Base-by-base conservation (phyloP, 352 stramenopile species). In the Globisporangium viniferum region DNA sequence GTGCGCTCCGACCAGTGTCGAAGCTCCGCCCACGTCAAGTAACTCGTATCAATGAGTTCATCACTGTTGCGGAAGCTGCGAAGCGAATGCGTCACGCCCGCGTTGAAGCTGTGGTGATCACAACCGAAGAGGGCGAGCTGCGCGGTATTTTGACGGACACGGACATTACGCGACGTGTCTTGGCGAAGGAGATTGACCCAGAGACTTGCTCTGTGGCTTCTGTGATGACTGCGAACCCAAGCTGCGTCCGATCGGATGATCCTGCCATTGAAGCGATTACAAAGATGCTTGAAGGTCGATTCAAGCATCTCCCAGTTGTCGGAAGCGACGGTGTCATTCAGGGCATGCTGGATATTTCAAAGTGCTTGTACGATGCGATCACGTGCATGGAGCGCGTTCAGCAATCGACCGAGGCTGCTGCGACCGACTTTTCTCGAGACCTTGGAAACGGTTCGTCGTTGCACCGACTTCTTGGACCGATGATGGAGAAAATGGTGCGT, bases 401-500 rank as follows among this genome's bases (percentile, higher is more conserved):
- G 68, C 84, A 93, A 64, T 93, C 86, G 24, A 94, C 87, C 0
- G 88, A 94, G 67, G 78, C 80, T 0, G 88, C 88, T 3, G 88
- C 89, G 29, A 86, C 72, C 3, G 86, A 97, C 62, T 92, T 95
- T 56, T 93, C 84, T 22, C 81, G 86, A 14, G 88, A 95, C 66
- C 72, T 94, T 22, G 86, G 83, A 36, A 81, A 76, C 5, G 79
- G 77, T 18, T 91, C 88, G 33, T 89, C 82, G 12, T 64, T 95
- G 60, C 84, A 95, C 44, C 79, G 86, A 9, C 53, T 94, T 41
- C 72, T 97, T 1, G 86, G 88, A 2, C 86, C 88, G 20, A 94
- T 94, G 86, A 95, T 95, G 82, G 87, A 95, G 67, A 92, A 94
- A 62, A 97, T 97, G 88, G 86, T 93, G 55, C 84, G 87, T 7